These are phyloP conservation scores for Dendrobium nobile DNA, from an alignment of 106 monocot genomes.

Conservation along the genomic window DNA sequence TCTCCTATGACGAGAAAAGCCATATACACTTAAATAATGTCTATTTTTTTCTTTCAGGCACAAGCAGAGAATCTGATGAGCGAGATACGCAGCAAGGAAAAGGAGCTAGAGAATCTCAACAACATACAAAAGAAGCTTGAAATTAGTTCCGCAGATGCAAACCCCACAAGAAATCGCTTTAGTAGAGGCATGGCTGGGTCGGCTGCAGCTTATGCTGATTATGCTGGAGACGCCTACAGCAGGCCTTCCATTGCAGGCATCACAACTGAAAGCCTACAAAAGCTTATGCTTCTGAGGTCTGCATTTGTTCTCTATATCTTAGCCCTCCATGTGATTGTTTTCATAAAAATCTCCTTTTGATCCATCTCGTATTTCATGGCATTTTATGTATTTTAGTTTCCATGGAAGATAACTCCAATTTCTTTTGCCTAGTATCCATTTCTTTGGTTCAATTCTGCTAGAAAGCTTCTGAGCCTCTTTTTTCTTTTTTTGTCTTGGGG, in stretches of 20 bases:
- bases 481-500: too few relatives aligned
- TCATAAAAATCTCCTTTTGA: constrained; percentile 70
- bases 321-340: constrained; percentile 67
- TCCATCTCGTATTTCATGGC: background rate
- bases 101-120: constrained; percentile 48
- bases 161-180: constrained; percentile 30
- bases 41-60: constrained; percentile 22
- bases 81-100: constrained; percentile 49
- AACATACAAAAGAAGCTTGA: constrained; percentile 24
- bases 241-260: constrained; percentile 16
- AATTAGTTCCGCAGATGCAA: constrained; percentile 9
- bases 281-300: constrained; percentile 47
- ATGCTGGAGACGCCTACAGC: constrained; percentile 5
- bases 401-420: background rate
- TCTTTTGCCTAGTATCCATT: too few relatives aligned
- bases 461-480: too few relatives aligned
- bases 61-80: constrained; percentile 59
- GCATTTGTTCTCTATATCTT: constrained; percentile 68
- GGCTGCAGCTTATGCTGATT: constrained; percentile 4
- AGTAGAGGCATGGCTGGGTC: constrained; percentile 20
- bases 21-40: background rate
- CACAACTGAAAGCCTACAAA: constrained; percentile 35
- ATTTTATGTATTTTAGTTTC: background rate
- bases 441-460: too few relatives aligned
- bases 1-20: background rate